Percentiles rank a stretch among this genome's conserved stretches.
phyloP scores from a whole-genome alignment of 805 yeast genomes.

The Kodamaea nitidulidarum region DNA sequence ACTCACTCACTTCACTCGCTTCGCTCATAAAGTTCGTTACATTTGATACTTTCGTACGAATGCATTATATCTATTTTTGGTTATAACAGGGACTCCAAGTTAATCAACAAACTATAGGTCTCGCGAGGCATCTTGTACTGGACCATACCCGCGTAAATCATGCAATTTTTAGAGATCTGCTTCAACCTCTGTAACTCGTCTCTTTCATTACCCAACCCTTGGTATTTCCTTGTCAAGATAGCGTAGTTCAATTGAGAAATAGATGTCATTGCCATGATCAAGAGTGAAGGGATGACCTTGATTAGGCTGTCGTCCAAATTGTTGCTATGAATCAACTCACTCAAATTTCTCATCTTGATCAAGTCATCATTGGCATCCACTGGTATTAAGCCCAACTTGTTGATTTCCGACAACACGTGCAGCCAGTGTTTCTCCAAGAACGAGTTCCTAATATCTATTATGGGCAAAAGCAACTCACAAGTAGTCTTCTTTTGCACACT shows the following conservation, averaged over 20 bases:
- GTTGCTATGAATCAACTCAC: conserved; percentile 57
- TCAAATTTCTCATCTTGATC: conserved; percentile 56
- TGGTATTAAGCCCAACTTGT: conserved; percentile 64
- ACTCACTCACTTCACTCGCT: too few species aligned
- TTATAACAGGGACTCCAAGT: conserved; percentile 49
- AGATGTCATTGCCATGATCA: conserved; percentile 78
- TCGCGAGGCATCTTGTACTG: conserved; percentile 90
- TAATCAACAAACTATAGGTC: conserved; percentile 66
- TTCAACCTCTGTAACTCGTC: conserved; percentile 54
- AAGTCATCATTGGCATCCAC: conserved; percentile 46
- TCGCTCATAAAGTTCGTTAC: too few species aligned
- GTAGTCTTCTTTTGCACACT: conserved; percentile 57
- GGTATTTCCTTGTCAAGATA: conserved; percentile 40
- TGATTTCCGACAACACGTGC: conserved; percentile 51
- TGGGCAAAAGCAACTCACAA: conserved; percentile 56
- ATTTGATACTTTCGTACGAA: not conserved
- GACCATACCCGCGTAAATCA: conserved; percentile 93
- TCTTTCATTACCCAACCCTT: conserved; percentile 42
- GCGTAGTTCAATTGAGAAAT: conserved; percentile 54
- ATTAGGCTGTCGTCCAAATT: conserved; percentile 66
- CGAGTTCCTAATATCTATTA: conserved; percentile 62
- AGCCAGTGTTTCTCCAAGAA: conserved; percentile 59
- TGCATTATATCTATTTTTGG: not conserved
- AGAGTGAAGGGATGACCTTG: conserved; percentile 73
- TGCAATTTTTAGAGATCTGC: conserved; percentile 72